Evolutionary conservation across 225 moss, liverwort and hornwort species (phyloP), one percentile per base, ranked within the genome.

Genomic region (Straminergon stramineum): DNA sequence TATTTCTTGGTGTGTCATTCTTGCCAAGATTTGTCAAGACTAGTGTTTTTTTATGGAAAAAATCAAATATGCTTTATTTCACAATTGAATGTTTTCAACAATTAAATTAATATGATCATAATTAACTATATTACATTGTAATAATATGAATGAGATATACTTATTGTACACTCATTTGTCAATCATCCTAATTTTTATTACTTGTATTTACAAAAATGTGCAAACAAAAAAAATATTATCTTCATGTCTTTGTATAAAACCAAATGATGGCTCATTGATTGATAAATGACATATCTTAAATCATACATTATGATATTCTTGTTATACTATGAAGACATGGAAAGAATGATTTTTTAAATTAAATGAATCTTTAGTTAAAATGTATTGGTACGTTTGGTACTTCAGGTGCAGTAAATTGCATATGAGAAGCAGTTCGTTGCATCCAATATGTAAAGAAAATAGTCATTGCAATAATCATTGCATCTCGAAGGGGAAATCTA

Each of bases 391-490:
- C 21, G 2, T 37, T 52, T 66, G 83, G 65, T 16, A 75, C 43
- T 18, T 84, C 83, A 34, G 11, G 51, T 67, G 48, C 2, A 13
- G 31, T 13, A 39, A 75, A 37, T 60, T 91, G 76, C 70, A 91
- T 69, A 23, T 81, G 62, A 62, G 43, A 87, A 84, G 85, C 91
- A 17, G 3, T 57, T 27, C 2, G 63, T 35, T 92, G 89, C 87
- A 91, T 87, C 87, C 84, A 91, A 64, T 89, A 91, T 28, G 89
- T 76, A 84, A 92, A 84, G 27, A 91, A 79, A 76, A 89, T 61
- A 39, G 92, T 87, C 13, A 70, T 41, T 53, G 75, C 63, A 56
- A 92, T 57, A 15, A 92, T 92, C 63, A 91, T 85, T 76, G 87
- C 89, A 91, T 92, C 92, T n/a, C 87, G 69, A 32, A 91, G 69